phyloP scores from a whole-genome alignment of 176 grass and related monocot species.

The Hsuehochloa calcarea region DNA sequence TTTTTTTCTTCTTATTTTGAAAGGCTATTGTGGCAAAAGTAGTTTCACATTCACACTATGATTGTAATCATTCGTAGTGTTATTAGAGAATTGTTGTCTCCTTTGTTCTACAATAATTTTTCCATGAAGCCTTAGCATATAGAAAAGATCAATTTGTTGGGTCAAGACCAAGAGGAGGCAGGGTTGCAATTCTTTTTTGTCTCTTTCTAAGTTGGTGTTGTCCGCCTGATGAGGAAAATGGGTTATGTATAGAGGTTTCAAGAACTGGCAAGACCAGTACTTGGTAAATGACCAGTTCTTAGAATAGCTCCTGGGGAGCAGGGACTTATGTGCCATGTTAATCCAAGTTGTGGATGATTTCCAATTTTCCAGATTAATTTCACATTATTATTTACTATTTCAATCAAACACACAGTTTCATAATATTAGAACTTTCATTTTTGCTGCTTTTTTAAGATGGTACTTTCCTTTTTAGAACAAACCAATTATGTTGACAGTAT shows the following conservation, averaged over 20 bases:
- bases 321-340: neutral
- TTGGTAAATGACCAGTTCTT: neutral
- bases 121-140: conserved; percentile 8
- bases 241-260: neutral
- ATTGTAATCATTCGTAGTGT: neutral
- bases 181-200: neutral
- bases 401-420: neutral
- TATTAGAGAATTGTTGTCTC: neutral
- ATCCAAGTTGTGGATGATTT: neutral
- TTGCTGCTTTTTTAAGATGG: neutral
- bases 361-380: conserved; percentile 19
- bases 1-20: neutral
- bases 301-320: neutral
- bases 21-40: neutral
- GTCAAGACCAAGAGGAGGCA: neutral
- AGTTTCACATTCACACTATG: neutral
- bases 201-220: neutral
- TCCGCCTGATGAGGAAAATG: neutral
- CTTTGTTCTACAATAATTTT: neutral
- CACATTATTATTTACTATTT: neutral
- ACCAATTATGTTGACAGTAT: neutral
- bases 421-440: neutral
- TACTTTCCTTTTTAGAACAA: conserved; percentile 19
- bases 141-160: neutral
- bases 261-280: neutral